Conservation (phyloP, 352 stramenopile species). For the Peronospora farinosa region DNA sequence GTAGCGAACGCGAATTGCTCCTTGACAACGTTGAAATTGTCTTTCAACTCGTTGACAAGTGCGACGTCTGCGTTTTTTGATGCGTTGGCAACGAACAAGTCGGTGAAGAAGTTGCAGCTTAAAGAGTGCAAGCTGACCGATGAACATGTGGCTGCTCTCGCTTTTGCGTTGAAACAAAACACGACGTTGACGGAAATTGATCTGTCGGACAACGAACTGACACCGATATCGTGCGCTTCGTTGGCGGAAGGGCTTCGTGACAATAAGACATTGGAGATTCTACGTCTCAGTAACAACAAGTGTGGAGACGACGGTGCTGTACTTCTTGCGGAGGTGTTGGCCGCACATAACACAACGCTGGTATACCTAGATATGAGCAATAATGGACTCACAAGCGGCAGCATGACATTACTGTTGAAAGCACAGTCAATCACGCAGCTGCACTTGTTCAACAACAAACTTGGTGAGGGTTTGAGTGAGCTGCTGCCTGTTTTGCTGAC, state of each 20-base stretch:
- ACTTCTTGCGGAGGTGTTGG: slow-evolving; percentile 33
- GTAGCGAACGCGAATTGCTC: slow-evolving; percentile 40
- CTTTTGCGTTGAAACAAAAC: slow-evolving; percentile 43
- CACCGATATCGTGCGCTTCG: slow-evolving; percentile 22
- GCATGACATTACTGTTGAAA: slow-evolving; percentile 43
- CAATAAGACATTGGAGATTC: slow-evolving; percentile 41
- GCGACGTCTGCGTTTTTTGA: slow-evolving; percentile 47
- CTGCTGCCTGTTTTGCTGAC: slow-evolving; percentile 44
- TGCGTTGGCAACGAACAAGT: slow-evolving; percentile 50
- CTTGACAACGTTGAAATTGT: slow-evolving; percentile 56
- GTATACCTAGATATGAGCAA: slow-evolving; percentile 63
- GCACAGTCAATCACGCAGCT: slow-evolving; percentile 45
- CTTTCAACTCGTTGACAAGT: slow-evolving; percentile 52
- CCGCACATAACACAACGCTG: slow-evolving; percentile 34
- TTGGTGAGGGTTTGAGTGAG: slow-evolving; percentile 41
- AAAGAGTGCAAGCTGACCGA: slow-evolving; percentile 62
- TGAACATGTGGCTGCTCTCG: slow-evolving; percentile 33
- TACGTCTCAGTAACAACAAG: slow-evolving; percentile 61
- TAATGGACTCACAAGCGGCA: slow-evolving; percentile 45
- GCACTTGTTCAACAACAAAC: slow-evolving; percentile 75
- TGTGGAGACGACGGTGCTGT: slow-evolving; percentile 43
- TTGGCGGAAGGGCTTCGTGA: slow-evolving; percentile 38
- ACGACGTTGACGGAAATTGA: slow-evolving; percentile 49
- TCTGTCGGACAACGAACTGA: slow-evolving; percentile 65
- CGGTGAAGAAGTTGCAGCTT: slow-evolving; percentile 54